Evolutionary conservation across 345 rosid genomes (phyloP).

Genomic region (Xanthoceras sorbifolium): DNA sequence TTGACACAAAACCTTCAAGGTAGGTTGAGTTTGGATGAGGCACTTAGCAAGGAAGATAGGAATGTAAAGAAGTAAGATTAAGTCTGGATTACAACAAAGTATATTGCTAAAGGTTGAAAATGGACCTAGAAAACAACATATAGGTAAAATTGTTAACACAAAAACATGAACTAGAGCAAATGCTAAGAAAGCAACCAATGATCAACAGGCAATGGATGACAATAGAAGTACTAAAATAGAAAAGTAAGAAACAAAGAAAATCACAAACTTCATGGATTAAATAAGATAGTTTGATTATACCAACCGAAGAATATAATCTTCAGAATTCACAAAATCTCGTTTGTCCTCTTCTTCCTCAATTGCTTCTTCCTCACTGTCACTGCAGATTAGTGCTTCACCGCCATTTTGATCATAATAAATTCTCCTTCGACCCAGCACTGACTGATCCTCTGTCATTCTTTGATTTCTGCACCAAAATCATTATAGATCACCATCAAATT

Average conservation of each 20-base stretch:
- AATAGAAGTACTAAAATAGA: neutral
- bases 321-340: conserved; percentile 68
- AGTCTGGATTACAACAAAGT: neutral
- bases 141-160: neutral
- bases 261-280: conserved; percentile 1
- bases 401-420: conserved; percentile 96
- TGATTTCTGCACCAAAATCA: conserved; percentile 71
- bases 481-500: neutral
- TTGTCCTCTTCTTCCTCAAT: conserved; percentile 88
- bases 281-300: conserved; percentile 39
- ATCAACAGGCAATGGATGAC: neutral
- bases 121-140: neutral
- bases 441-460: conserved; percentile 99
- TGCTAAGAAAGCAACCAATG: neutral
- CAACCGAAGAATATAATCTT: conserved; percentile 89
- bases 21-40: neutral
- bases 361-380: conserved; percentile 97
- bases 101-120: neutral
- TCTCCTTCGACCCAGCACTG: conserved; percentile 96
- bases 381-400: conserved; percentile 98
- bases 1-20: neutral
- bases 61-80: neutral
- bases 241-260: neutral
- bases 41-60: neutral
- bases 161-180: neutral